Evolutionary conservation across 176 grass and related monocot genomes (phyloP), one percentile per base, ranked within the genome.

Genomic region (Luzula sylvatica): DNA sequence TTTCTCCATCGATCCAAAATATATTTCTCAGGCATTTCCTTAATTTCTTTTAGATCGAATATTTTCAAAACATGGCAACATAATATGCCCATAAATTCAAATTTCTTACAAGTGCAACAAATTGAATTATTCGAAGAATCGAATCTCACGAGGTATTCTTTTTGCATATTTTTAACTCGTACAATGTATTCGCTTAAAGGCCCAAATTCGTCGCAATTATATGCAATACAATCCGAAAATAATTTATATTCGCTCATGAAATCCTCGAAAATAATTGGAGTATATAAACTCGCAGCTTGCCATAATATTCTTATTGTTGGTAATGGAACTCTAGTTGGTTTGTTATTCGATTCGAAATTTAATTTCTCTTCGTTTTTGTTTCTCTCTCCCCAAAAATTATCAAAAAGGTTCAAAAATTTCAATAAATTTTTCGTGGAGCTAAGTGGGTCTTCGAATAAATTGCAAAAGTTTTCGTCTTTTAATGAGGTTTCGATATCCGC

Each of bases 61-160:
- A 95, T 77, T 68, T 95, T 95, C 32, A 95, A 57, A 70, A 88
- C 50, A 79, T 95, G 90, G 32, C 80, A 88, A 73, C 90, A 95
- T 51, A 83, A 68, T 45, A 95, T 67, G 45, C 84, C 90, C 66
- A 56, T 38, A 69, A 50, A 52, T 85, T 88, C 90, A 76, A 88
- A 76, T 46, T 67, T 95, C 66, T 74, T 83, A 50, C 90, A 88
- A 40, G 78, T 95, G 58, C 90, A 95, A 20, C 72, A 70, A 59
- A 67, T 62, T 15, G 80, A 78, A 64, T 63, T 67, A 76, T 88
- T 39, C 46, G 74, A 75, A 38, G 73, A 75, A 47, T 95, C 80
- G 64, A 95, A 88, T 42, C 71, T 79, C 52, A 95, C 77, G 58
- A 71, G 39, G 25, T 88, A 73, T 15, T 67, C 74, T 77, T 88